Evolutionary conservation across 805 yeast genomes (phyloP).

Genomic region (Cyberlindnera petersonii): DNA sequence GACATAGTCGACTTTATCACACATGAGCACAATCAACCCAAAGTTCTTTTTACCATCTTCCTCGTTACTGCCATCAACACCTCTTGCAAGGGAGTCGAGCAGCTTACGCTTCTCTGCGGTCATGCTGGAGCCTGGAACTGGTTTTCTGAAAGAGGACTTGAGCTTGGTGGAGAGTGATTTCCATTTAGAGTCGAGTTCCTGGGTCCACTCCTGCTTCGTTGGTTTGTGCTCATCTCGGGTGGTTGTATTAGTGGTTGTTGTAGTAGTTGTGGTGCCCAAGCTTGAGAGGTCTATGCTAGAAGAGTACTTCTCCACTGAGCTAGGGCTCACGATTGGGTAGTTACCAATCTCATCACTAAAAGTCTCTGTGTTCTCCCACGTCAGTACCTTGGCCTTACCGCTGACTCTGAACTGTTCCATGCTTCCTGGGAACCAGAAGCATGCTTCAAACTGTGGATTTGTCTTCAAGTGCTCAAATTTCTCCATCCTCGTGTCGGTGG

Average conservation of each 20-base stretch:
- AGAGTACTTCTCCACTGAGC: constrained; percentile 18
- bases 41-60: constrained; percentile 59
- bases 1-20: constrained; percentile 66
- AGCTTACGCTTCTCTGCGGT: constrained; percentile 50
- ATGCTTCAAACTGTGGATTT: constrained; percentile 65
- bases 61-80: constrained; percentile 76
- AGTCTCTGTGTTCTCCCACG: constrained; percentile 17
- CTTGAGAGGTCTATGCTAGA: constrained; percentile 24
- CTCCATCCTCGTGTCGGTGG: constrained; percentile 67
- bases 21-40: constrained; percentile 63
- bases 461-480: constrained; percentile 48
- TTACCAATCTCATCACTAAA: constrained; percentile 18
- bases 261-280: constrained; percentile 21
- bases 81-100: constrained; percentile 70
- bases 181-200: constrained; percentile 66
- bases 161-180: constrained; percentile 48
- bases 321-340: constrained; percentile 32
- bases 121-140: constrained; percentile 62
- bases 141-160: constrained; percentile 67
- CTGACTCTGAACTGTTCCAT: constrained; percentile 70
- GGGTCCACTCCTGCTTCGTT: constrained; percentile 56
- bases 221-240: constrained; percentile 13
- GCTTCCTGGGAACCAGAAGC: constrained; percentile 61
- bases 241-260: constrained; percentile 39
- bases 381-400: constrained; percentile 55